These are phyloP conservation scores for Umbilicus rupestris DNA, from an alignment of 164 flowering plant genomes.

Conservation along the genomic window DNA sequence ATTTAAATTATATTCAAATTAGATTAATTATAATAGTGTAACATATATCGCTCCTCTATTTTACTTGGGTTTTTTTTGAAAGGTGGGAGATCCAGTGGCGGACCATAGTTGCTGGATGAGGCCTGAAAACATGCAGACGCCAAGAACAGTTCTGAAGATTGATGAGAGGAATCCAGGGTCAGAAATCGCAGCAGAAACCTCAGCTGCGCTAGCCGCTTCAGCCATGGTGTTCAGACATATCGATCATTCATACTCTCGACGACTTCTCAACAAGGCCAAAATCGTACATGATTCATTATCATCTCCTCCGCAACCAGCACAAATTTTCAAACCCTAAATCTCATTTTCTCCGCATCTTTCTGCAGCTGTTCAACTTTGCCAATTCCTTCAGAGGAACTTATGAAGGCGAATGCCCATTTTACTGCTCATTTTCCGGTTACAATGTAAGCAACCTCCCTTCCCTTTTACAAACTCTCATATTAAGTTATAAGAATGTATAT, in stretches of 20 bases:
- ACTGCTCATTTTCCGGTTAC: constrained; percentile 80
- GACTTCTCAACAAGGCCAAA: constrained; percentile 76
- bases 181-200: constrained; percentile 85
- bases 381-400: constrained; percentile 52
- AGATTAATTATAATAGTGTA: too few species aligned
- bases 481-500: too few species aligned
- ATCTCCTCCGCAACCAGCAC: neutral
- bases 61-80: neutral
- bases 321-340: neutral
- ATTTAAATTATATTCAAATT: too few species aligned
- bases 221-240: constrained; percentile 47
- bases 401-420: constrained; percentile 93
- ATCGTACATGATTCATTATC: constrained; percentile 21
- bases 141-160: constrained; percentile 50
- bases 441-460: constrained; percentile 38
- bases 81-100: constrained; percentile 71
- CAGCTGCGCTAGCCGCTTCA: constrained; percentile 89
- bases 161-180: constrained; percentile 53
- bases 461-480: too few species aligned
- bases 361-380: constrained; percentile 72
- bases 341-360: neutral
- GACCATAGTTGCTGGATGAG: constrained; percentile 85
- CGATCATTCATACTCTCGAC: constrained; percentile 43
- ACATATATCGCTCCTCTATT: too few species aligned
- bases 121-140: constrained; percentile 80